These are phyloP conservation scores for Phaeosphaeriaceae sp. DNA, from an alignment of 2,329 filamentous ascomycete species.

Conservation along the genomic window DNA sequence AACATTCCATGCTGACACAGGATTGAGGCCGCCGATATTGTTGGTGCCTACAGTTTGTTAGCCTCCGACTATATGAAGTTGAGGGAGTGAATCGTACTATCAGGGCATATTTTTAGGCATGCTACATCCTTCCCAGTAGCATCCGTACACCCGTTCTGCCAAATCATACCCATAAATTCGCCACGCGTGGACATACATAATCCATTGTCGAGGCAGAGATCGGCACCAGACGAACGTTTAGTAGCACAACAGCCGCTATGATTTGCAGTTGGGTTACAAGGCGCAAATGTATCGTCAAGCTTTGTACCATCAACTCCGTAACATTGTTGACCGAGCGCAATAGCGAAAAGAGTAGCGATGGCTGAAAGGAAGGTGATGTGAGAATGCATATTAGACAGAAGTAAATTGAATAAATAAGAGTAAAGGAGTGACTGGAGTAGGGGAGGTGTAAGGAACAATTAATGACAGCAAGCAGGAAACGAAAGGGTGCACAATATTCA, in stretches of 20 bases:
- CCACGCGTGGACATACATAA: conserved; percentile 42
- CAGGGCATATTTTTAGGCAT: conserved; percentile 40
- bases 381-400: conserved; percentile 27
- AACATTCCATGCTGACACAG: conserved; percentile 40
- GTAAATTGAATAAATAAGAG: not conserved
- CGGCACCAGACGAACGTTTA: conserved; percentile 26
- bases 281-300: conserved; percentile 36
- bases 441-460: not conserved
- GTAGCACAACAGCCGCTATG: conserved; percentile 45
- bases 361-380: conserved; percentile 19
- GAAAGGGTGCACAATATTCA: conserved; percentile 5
- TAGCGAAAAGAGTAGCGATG: conserved; percentile 15
- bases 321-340: conserved; percentile 33
- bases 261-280: conserved; percentile 36
- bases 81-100: conserved; percentile 25
- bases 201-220: conserved; percentile 43
- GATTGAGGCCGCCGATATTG: conserved; percentile 19
- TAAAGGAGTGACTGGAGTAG: conserved; percentile 12
- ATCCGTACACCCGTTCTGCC: conserved; percentile 46
- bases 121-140: conserved; percentile 33
- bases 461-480: conserved; percentile 2
- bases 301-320: conserved; percentile 38
- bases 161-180: conserved; percentile 39
- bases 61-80: not conserved
- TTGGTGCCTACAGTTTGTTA: conserved; percentile 16